Evolutionary conservation across 2,329 filamentous ascomycete genomes (phyloP), one percentile per base, ranked within the genome.

Genomic region (Cladosporium austrohemisphaericum): DNA sequence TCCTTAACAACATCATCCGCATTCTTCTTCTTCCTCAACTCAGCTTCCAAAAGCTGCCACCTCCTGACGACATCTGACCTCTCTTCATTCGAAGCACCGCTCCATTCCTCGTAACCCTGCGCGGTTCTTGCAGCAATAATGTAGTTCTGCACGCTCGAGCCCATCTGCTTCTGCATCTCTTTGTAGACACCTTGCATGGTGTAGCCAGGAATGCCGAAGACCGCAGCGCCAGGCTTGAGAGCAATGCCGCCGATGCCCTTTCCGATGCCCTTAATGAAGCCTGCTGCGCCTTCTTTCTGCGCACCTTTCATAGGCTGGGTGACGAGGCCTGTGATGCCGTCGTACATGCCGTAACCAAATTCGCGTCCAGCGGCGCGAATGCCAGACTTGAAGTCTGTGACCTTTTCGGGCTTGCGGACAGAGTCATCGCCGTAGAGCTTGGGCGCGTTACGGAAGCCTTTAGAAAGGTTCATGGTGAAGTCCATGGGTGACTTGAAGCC

Each of bases 401-500:
- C 86, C 58, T 88, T 88, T 51, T 89, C 85, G 1, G 79, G 73
- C n/a, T 85, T 84, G 7, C 88, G 78, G 1, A 95, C 83, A 1
- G 84, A 91, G 1, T 88, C 82, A 60, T 95, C 90, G 33, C 90
- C 86, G 63, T 95, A 95, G 1, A 95, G 72, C 57, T 81, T 84
- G 0, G 91, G 90, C 5, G 87, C 85, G 59, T 95, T 95, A 63
- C 92, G 85, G 64, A 95, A 94, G 0, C 91, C 91, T 65, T 86
- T 86, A 1, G 90, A 85, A 23, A 95, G 68, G 1, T 85, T 86
- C 43, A 95, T 71, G 18, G 87, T 88, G 58, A 95, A 87, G 65
- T 95, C 89, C 77, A 94, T 85, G 0, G 91, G 91, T 0, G 84
- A 84, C 61, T 86, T 87, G 53, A 92, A 59, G 11, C 64, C 64